Percentiles rank a stretch among this genome's conserved stretches.
phyloP scores from a whole-genome alignment of 2,329 filamentous ascomycete genomes.

The Alternaria brassicae region DNA sequence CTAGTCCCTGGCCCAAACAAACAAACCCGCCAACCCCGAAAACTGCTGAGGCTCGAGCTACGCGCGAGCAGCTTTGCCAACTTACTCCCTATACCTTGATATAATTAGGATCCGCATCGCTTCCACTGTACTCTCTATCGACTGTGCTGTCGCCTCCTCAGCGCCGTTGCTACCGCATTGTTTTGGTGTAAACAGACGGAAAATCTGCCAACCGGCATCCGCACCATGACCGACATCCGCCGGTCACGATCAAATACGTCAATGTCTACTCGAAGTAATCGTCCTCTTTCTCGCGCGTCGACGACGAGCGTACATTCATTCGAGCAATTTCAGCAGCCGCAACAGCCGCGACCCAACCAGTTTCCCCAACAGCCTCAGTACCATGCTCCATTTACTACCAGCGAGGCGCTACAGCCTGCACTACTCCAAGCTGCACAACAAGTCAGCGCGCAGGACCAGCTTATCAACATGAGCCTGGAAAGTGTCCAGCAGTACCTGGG shows the following conservation, averaged over 20 bases:
- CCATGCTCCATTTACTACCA: conserved; percentile 36
- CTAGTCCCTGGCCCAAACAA: conserved; percentile 22
- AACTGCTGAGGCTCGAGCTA: conserved; percentile 3
- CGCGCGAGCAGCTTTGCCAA: conserved; percentile 2
- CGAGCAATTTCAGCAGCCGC: conserved; percentile 40
- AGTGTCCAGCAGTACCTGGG: conserved; percentile 44
- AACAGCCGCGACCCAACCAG: conserved; percentile 24
- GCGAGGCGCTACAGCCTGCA: conserved; percentile 40
- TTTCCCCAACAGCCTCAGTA: conserved; percentile 37
- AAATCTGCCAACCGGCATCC: conserved; percentile 25
- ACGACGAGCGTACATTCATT: conserved; percentile 57
- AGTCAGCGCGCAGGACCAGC: conserved; percentile 44
- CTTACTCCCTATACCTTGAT: not conserved
- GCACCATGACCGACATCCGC: conserved; percentile 48
- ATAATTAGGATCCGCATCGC: not conserved
- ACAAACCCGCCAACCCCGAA: conserved; percentile 21
- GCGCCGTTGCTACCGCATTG: conserved; percentile 32
- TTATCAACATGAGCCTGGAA: conserved; percentile 41
- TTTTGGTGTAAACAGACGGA: conserved; percentile 47
- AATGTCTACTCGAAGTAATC: conserved; percentile 52
- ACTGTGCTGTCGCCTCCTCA: conserved; percentile 8
- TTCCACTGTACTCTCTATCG: not conserved
- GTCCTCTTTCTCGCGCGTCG: conserved; percentile 57
- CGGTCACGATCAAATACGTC: conserved; percentile 58
- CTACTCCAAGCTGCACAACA: conserved; percentile 48